A percentile compares a stretch with the other conserved stretches of the same genome.
These are phyloP conservation scores for Prunus persica DNA, from an alignment of 306 rosid genomes.

Conservation along the genomic window DNA sequence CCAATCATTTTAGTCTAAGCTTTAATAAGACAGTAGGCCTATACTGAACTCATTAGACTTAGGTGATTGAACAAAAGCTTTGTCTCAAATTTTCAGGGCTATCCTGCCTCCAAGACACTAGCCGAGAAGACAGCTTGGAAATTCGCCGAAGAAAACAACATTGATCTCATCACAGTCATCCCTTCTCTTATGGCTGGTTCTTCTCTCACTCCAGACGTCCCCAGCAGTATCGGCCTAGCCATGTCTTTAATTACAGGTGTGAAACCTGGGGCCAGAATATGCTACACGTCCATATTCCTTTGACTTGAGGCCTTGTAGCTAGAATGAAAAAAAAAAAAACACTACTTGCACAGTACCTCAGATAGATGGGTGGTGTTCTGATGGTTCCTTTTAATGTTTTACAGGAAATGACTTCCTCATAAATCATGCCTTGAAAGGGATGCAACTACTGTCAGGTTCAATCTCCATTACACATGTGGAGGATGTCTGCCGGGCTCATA, in stretches of 20 bases:
- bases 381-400: not conserved
- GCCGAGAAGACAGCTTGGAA: constrained; percentile 81
- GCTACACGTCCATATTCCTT: not conserved
- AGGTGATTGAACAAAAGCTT: not conserved
- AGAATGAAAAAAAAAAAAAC: not conserved
- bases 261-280: not conserved
- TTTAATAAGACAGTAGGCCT: not conserved
- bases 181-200: constrained; percentile 67
- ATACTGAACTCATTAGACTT: not conserved
- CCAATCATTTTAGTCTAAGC: not conserved
- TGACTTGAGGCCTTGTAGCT: not conserved
- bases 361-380: not conserved
- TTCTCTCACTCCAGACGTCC: constrained; percentile 62
- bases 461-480: constrained; percentile 68
- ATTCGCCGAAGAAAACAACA: constrained; percentile 62
- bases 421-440: constrained; percentile 52
- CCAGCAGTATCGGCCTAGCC: constrained; percentile 51
- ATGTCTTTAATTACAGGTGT: constrained; percentile 59
- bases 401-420: constrained; percentile 65
- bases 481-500: constrained; percentile 70
- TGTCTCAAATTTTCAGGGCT: constrained; percentile 52
- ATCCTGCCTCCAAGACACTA: constrained; percentile 63
- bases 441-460: constrained; percentile 73
- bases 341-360: not conserved
- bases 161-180: constrained; percentile 75